Evolutionary conservation across 1,284 basidiomycete species (phyloP).

Genomic region (Trametes versicolor): DNA sequence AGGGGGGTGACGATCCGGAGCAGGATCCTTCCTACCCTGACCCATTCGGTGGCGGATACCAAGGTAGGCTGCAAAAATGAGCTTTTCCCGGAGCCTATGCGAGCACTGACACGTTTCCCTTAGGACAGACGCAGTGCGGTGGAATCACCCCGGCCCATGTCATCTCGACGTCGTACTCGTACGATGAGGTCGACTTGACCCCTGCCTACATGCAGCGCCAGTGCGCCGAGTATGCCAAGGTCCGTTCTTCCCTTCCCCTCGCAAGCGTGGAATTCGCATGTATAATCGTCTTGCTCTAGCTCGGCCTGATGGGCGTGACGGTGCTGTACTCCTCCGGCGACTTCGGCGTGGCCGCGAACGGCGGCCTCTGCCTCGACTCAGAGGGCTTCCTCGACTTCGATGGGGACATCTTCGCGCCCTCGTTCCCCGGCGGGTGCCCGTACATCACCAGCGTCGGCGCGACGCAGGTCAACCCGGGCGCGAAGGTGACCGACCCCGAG

Average conservation of each 20-base stretch:
- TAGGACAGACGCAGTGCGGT: slow-evolving; percentile 49
- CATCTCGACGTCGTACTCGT: slow-evolving; percentile 54
- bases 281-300: slow-evolving; percentile 23
- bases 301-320: slow-evolving; percentile 37
- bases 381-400: slow-evolving; percentile 28
- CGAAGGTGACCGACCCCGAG: slow-evolving; percentile 61
- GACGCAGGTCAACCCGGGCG: slow-evolving; percentile 62
- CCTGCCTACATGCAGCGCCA: slow-evolving; percentile 51
- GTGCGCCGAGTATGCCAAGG: slow-evolving; percentile 59
- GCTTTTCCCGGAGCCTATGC: not conserved
- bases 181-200: slow-evolving; percentile 49
- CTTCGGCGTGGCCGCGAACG: slow-evolving; percentile 34
- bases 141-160: slow-evolving; percentile 50
- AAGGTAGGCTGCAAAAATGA: slow-evolving; percentile 13
- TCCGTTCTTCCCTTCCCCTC: not conserved
- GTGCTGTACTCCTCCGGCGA: slow-evolving; percentile 38
- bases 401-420: slow-evolving; percentile 35
- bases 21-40: slow-evolving; percentile 40
- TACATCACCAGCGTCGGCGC: slow-evolving; percentile 72
- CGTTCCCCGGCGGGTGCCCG: slow-evolving; percentile 53
- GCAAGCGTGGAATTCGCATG: not conserved
- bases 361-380: slow-evolving; percentile 38
- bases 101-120: not conserved
- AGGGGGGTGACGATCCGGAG: slow-evolving; percentile 66
- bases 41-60: slow-evolving; percentile 26